These are phyloP conservation scores for Uronychia setigera DNA, from an alignment of 73 alveolate genomes.

Conservation along the genomic window DNA sequence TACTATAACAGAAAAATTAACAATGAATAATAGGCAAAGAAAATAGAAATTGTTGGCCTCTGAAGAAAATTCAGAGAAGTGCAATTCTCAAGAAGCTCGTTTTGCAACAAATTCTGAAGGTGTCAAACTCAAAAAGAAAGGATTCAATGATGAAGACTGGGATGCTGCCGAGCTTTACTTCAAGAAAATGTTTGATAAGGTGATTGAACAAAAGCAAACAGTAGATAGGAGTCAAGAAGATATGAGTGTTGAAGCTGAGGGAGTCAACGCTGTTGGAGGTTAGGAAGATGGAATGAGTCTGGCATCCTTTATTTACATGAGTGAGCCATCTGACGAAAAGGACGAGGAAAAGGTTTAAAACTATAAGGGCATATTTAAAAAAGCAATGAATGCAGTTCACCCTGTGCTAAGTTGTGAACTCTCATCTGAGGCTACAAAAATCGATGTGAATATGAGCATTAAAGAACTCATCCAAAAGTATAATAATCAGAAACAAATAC, in stretches of 20 bases:
- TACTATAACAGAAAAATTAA: too few species aligned
- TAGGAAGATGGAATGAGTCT: neutral
- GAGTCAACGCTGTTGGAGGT: neutral
- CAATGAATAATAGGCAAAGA: too few species aligned
- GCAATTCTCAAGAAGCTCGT: too few species aligned
- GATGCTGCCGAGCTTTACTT: neutral
- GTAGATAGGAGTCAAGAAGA: too few species aligned
- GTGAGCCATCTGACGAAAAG: neutral
- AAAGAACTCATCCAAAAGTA: neutral
- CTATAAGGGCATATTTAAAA: neutral
- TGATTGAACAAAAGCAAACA: too few species aligned
- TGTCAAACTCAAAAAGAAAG: too few species aligned
- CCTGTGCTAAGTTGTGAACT: neutral
- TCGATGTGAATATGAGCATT: neutral
- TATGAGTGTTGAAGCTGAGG: neutral
- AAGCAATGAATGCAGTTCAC: neutral
- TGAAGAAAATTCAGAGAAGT: too few species aligned
- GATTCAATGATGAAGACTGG: neutral
- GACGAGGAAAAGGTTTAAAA: neutral
- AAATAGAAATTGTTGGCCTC: too few species aligned
- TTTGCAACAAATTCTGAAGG: too few species aligned
- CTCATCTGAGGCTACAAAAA: neutral
- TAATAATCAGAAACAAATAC: neutral
- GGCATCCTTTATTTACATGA: neutral
- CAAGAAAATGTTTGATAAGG: neutral